These are phyloP conservation scores for Nigrospora osmanthi DNA, from an alignment of 2,329 filamentous ascomycete species.

Conservation along the genomic window DNA sequence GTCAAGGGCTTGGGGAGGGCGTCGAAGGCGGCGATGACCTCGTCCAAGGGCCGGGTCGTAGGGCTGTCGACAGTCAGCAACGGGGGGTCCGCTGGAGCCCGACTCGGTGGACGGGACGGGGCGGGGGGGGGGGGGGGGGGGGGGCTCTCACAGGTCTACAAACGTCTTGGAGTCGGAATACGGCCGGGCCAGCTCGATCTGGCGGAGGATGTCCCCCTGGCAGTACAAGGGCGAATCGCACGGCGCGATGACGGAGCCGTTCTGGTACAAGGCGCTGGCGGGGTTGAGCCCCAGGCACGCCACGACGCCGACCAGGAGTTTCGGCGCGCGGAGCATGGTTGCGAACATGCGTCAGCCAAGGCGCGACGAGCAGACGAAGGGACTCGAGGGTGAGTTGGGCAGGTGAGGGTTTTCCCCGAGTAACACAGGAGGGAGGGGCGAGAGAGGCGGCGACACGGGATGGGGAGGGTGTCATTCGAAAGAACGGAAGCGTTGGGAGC, in stretches of 20 bases:
- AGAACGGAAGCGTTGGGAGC: too few species aligned
- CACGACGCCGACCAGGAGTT: too few species aligned
- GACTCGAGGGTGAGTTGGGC: too few species aligned
- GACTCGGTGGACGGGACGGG: too few species aligned
- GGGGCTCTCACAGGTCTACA: constrained; percentile 51
- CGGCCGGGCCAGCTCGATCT: constrained; percentile 55
- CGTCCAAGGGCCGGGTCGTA: constrained; percentile 47
- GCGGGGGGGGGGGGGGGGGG: neutral
- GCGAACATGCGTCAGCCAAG: too few species aligned
- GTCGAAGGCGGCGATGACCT: constrained; percentile 54
- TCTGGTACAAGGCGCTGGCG: constrained; percentile 43
- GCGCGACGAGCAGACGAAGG: too few species aligned
- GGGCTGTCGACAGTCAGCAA: constrained; percentile 34
- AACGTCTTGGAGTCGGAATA: constrained; percentile 65
- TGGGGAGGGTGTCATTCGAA: too few species aligned
- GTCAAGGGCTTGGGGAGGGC: constrained; percentile 50
- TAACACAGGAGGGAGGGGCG: too few species aligned
- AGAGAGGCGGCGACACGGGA: too few species aligned
- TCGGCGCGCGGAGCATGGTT: too few species aligned
- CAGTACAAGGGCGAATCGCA: constrained; percentile 64
- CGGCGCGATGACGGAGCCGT: constrained; percentile 53
- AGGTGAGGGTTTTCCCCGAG: too few species aligned
- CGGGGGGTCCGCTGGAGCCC: too few species aligned
- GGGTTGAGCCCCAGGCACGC: neutral
- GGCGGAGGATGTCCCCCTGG: constrained; percentile 53